Base-by-base conservation (phyloP, 2,329 filamentous ascomycete genomes). In the Helotiales sp. region DNA sequence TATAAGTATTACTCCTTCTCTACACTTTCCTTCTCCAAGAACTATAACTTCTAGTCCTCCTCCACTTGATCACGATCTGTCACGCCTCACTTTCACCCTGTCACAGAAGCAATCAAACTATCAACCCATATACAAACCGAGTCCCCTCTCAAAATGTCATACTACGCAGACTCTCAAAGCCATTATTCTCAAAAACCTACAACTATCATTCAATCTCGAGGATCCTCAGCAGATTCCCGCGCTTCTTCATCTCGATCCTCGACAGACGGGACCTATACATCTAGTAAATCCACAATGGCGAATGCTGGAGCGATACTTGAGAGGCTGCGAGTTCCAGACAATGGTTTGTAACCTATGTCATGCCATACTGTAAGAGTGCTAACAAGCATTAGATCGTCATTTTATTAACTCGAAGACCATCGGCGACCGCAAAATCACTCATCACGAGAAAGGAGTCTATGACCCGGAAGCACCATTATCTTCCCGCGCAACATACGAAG, bases 251-350 rank as follows among this genome's bases (percentile, higher is more conserved):
- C 55, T 47, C 58, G 58, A 58, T 65, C 64, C 13, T 68, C 66
- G 28, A 45, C 63, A 45, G 68, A 62, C 24, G 37, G 22, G 6
- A 24, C 61, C 20, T 65, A 61, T 37, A 57, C 58, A n/a, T 67
- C 69, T 7, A 64, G 61, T 17, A 61, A 61, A 43, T 66, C 60
- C 26, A 66, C 61, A 62, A 72, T 67, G 65, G 52, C 63, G 13
- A 59, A 58, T 13, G 52, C 24, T 37, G 30, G 34, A 22, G 50
- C 24, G 17, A 28, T 26, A 49, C 34, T 62, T 8, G 32, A 50
- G 50, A 32, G 45, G 22, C 24, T 63, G 32, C 55, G 72, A 55
- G 70, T 69, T n/a, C 65, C 69, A 49, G 66, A 74, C n/a, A 69
- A 72, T 70, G 61, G 69, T 71, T 67, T 47, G 70, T 66, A 43